phyloP scores from a whole-genome alignment of 306 rosid species.

The Rubus parviflorus region DNA sequence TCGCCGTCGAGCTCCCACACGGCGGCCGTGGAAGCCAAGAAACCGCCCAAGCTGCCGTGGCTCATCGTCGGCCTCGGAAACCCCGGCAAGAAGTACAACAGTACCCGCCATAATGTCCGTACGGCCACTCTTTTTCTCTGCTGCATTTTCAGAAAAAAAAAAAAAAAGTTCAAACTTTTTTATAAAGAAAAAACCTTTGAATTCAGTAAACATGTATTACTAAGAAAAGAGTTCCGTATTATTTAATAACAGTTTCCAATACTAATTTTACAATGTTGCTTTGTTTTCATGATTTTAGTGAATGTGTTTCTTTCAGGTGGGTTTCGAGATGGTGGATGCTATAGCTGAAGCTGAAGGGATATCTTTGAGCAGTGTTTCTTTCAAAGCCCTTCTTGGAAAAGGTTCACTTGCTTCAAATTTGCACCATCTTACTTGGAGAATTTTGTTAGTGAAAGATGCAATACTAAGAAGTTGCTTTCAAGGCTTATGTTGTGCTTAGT shows the following conservation, averaged over 20 bases:
- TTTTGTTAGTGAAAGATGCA: too few species aligned
- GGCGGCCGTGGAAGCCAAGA: constrained; percentile 17
- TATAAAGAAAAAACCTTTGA: too few species aligned
- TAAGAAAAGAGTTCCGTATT: too few species aligned
- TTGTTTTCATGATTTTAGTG: background rate
- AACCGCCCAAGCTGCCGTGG: constrained; percentile 58
- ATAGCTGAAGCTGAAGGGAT: constrained; percentile 93
- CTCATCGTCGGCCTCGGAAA: constrained; percentile 85
- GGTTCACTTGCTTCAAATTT: constrained; percentile 33
- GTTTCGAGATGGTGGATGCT: constrained; percentile 89
- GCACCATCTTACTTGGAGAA: background rate
- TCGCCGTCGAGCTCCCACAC: background rate
- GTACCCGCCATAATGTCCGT: constrained; percentile 75
- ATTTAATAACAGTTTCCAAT: too few species aligned
- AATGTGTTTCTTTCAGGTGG: constrained; percentile 56
- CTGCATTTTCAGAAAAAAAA: background rate
- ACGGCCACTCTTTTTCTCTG: background rate
- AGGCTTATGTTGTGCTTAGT: background rate
- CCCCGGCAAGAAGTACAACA: constrained; percentile 62
- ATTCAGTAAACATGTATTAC: too few species aligned
- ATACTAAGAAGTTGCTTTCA: too few species aligned
- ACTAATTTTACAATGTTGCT: too few species aligned
- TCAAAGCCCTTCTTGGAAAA: constrained; percentile 84
- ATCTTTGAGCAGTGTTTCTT: constrained; percentile 61
- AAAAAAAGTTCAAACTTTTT: too few species aligned